Evolutionary conservation across 495 filamentous ascomycete genomes (phyloP).

Genomic region (Xylaria sp.): DNA sequence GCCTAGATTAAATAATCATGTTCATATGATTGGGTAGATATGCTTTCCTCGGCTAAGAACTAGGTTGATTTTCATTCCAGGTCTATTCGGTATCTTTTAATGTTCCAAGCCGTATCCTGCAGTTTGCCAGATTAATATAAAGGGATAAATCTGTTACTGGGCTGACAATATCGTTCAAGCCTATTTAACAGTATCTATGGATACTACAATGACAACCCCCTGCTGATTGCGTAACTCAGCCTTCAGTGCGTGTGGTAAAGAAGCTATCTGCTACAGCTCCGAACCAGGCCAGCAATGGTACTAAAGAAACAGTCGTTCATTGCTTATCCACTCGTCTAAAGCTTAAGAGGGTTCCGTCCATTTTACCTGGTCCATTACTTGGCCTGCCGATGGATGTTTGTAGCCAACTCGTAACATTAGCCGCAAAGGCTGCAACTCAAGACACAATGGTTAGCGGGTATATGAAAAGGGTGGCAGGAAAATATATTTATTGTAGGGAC

Average conservation of each 20-base stretch:
- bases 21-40: neutral
- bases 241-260: neutral
- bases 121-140: conserved; percentile 10
- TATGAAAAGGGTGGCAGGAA: neutral
- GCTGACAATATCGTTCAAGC: neutral
- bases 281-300: neutral
- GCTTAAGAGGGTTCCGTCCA: conserved; percentile 79
- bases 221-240: neutral
- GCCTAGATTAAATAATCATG: neutral
- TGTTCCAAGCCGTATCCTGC: conserved; percentile 9
- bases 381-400: conserved; percentile 67
- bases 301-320: neutral
- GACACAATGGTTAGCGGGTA: conserved; percentile 36
- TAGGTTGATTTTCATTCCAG: conserved; percentile 11
- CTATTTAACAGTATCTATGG: conserved; percentile 9
- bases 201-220: neutral
- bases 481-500: conserved; percentile 7
- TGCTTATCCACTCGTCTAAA: neutral
- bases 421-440: conserved; percentile 60
- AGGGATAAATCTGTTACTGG: conserved; percentile 11
- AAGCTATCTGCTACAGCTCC: neutral
- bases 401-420: conserved; percentile 87
- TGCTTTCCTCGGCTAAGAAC: neutral
- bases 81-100: conserved; percentile 7
- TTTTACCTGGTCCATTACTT: conserved; percentile 90